Base-by-base conservation (phyloP, 2,329 filamentous ascomycete genomes). In the Monilinia fructigena region DNA sequence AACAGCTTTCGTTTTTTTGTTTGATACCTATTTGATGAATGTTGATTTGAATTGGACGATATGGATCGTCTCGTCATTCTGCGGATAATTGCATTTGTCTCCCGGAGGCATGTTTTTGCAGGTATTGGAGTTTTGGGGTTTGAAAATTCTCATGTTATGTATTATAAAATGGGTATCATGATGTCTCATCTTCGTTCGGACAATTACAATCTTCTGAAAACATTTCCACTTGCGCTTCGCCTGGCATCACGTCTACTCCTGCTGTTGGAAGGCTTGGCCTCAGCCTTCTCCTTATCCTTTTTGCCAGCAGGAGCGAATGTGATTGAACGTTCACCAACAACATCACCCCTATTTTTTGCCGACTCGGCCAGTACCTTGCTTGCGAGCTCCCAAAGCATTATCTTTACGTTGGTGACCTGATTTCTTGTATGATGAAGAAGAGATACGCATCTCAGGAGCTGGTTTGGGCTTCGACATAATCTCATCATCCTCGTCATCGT, bases 201-300 rank as follows among this genome's bases (percentile, higher is more conserved):
- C 60, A 63, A 66, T 74, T 79, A 89, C 81, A 91, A 82, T 74
- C 82, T 84, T 76, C 89, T 85, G 77, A 93, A 91, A 52, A 87
- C 87, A 78, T 94, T 93, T 63, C 83, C 84, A 78, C 89, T 92
- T 61, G 91, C 91, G 77, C 89, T 93, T 73, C 90, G 81, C 73
- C 90, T 85, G 38, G 76, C 76, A 42, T 77, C 75, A 31, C 75
- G 72, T 68, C 74, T 74, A 20, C 66, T 69, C 63, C 74, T 74
- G 53, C 67, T 65, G 28, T 61, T 61, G 8, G 58, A n/a, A 50
- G 58, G 45, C 50, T 61, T 59, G 10, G 68, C 67, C 53, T 72
- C 68, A 4, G 69, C 31, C 52, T 71, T 72, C 35, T 77, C 74
- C 77, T 82, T 77, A 75, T 80, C 79, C 73, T 83, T 86, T 76